These are phyloP conservation scores for Lipomyces oligophaga DNA, from an alignment of 805 yeast genomes.

Conservation along the genomic window DNA sequence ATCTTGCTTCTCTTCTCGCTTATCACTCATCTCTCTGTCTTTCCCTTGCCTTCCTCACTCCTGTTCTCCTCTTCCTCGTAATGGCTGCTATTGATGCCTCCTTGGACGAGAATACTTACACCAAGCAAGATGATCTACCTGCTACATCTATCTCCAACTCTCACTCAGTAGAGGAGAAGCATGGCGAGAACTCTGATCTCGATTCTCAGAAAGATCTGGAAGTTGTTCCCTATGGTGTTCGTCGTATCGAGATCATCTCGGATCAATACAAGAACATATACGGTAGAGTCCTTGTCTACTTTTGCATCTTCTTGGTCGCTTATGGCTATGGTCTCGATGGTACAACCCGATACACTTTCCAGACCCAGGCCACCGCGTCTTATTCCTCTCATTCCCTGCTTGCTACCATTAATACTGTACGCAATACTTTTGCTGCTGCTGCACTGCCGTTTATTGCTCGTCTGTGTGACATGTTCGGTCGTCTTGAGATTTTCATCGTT, in stretches of 20 bases:
- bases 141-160: no score
- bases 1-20: no score
- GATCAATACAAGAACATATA: conserved; percentile 43
- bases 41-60: no score
- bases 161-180: no score
- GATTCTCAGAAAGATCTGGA: no score
- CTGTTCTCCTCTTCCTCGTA: no score
- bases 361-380: conserved; percentile 53
- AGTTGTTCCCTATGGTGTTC: conserved; percentile 47
- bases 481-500: conserved; percentile 49
- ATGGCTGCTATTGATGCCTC: no score
- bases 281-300: conserved; percentile 44
- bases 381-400: conserved; percentile 53
- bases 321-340: conserved; percentile 62
- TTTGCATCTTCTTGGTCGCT: conserved; percentile 51
- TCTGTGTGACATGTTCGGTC: conserved; percentile 63
- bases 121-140: no score
- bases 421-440: conserved; percentile 61
- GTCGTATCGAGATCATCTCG: conserved; percentile 53
- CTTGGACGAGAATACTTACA: no score
- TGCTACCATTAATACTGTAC: conserved; percentile 57
- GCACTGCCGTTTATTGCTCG: conserved; percentile 63
- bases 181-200: no score
- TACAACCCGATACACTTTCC: conserved; percentile 52
- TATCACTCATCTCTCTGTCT: no score